Evolutionary conservation across 805 yeast genomes (phyloP), one percentile per base, ranked within the genome.

Genomic region (Blastobotrys muscicola): DNA sequence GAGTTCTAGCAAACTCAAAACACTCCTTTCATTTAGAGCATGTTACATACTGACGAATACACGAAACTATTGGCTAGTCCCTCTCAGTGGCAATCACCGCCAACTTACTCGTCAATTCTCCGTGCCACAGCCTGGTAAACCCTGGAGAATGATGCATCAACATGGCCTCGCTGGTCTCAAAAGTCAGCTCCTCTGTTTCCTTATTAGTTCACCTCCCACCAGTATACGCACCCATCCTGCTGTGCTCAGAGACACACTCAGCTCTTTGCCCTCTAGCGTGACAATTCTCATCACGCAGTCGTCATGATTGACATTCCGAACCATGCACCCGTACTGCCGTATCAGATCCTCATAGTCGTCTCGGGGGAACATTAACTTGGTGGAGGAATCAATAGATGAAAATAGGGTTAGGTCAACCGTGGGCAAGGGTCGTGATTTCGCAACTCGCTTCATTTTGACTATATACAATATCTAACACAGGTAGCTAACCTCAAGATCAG

Each of bases 91-190:
- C 38, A 45, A 43, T 39, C 39, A 37, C n/a, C 35, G 26, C 26
- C 26, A 20, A 6, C 33, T 10, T 14, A 23, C 23, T 9, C 26
- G 10, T 42, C 30, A 59, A 48, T 29, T 43, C 43, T 8, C 38
- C 29, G 16, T 48, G 39, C 61, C 60, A 59, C 23, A 15, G 33
- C 10, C 29, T 10, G 3, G 40, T 29, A 43, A 59, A 59, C 36
- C 29, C 32, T 2, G 57, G 56, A n/a, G 62, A 58, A 9, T 38
- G 33, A 8, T 16, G 43, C 59, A 56, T 54, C 26, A 59, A 47
- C 33, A 61, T 50, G 7, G 57, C 54, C 43, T 64, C 68, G 14
- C 53, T 42, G 2, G 62, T 52, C 35, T 62, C 65, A 45, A 45
- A 62, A 0, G 43, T 42, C 4, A 40, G 20, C 10, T 44, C 39